Percentiles rank a stretch among this genome's conserved stretches.
Conservation (phyloP, 306 rosid species). For the Carpinus viminea region DNA sequence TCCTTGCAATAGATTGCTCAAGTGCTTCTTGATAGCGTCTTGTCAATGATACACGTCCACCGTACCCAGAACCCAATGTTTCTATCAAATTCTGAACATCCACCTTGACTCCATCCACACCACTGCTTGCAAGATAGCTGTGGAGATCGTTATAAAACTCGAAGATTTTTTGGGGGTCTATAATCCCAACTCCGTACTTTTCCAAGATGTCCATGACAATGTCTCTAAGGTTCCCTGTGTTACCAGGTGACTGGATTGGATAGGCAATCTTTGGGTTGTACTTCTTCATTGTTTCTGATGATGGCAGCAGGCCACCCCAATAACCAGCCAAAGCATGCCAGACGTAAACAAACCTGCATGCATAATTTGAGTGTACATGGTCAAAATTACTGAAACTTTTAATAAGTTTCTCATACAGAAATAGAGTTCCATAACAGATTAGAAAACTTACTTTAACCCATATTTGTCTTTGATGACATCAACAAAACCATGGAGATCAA, state of each 20-base stretch:
- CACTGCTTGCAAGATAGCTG: conserved; percentile 59
- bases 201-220: conserved; percentile 58
- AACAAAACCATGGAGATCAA: conserved; percentile 50
- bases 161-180: conserved; percentile 48
- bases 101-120: conserved; percentile 74
- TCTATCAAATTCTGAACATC: conserved; percentile 70
- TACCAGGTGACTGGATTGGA: conserved; percentile 65
- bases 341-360: conserved; percentile 54
- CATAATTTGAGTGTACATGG: conserved; percentile 4
- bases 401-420: not conserved
- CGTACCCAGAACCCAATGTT: conserved; percentile 62
- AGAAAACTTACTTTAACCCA: conserved; percentile 60
- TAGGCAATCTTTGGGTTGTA: conserved; percentile 53
- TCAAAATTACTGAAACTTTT: not conserved
- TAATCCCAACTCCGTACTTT: conserved; percentile 66
- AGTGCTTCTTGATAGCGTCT: conserved; percentile 61
- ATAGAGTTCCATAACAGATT: conserved; percentile 5
- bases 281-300: conserved; percentile 53
- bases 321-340: conserved; percentile 86
- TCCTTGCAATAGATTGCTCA: conserved; percentile 53
- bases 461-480: conserved; percentile 49
- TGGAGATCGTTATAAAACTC: conserved; percentile 68
- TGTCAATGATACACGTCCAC: conserved; percentile 63
- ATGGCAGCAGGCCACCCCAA: conserved; percentile 77
- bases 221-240: conserved; percentile 48